A percentile compares a stretch with the other conserved stretches of the same genome.
phyloP scores from a whole-genome alignment of 163 green algal species.

The Trebouxiophyceae sp. region DNA sequence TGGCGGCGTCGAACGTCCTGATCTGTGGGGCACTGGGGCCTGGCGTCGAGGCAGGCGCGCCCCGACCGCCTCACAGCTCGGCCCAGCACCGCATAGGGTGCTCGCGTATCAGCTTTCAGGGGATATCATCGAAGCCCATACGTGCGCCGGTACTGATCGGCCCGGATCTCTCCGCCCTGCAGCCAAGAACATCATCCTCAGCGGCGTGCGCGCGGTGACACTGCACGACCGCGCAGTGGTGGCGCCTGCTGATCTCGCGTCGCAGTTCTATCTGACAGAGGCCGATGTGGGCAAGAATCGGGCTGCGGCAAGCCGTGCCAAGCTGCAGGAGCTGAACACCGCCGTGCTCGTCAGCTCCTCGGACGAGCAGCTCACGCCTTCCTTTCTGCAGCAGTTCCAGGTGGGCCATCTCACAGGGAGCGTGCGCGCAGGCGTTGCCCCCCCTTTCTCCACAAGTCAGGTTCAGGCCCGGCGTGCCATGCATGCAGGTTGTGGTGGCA shows the following conservation, averaged over 20 bases:
- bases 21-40: slow-evolving; percentile 77
- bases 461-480: background rate
- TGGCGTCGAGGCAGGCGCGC: slow-evolving; percentile 71
- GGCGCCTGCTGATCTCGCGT: slow-evolving; percentile 63
- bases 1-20: slow-evolving; percentile 76
- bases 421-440: background rate
- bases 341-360: slow-evolving; percentile 63
- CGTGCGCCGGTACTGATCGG: no score
- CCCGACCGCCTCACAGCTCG: no score
- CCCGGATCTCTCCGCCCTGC: slow-evolving; percentile 22
- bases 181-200: slow-evolving; percentile 99
- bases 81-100: no score
- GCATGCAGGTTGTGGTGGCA: slow-evolving; percentile 74
- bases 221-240: slow-evolving; percentile 71
- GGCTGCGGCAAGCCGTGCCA: slow-evolving; percentile 81
- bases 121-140: no score
- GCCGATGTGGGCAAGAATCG: slow-evolving; percentile 79
- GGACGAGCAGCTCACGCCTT: slow-evolving; percentile 43
- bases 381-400: slow-evolving; percentile 73
- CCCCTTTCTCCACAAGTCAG: background rate
- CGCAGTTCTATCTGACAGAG: slow-evolving; percentile 95
- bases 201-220: slow-evolving; percentile 85
- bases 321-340: slow-evolving; percentile 94
- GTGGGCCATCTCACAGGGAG: slow-evolving; percentile 22
- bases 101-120: no score